Evolutionary conservation across 2,329 filamentous ascomycete genomes (phyloP).

Genomic region (Aciculosporium take): DNA sequence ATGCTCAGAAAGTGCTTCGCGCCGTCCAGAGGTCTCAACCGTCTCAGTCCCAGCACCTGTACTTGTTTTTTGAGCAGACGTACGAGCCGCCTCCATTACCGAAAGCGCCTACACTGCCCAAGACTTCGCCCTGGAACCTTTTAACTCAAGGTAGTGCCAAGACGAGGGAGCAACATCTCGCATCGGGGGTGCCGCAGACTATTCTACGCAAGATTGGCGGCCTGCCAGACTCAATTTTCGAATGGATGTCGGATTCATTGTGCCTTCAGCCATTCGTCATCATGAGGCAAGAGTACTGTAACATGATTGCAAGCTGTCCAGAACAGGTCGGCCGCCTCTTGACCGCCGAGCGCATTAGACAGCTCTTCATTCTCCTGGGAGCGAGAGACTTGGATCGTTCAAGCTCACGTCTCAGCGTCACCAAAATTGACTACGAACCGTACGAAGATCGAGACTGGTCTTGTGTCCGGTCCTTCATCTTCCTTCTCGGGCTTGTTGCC

Average conservation of each 20-base stretch:
- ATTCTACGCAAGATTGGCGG: slow-evolving; percentile 20
- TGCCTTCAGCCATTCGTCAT: slow-evolving; percentile 39
- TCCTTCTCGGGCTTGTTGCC: slow-evolving; percentile 26
- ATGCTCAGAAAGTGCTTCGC: slow-evolving; percentile 29
- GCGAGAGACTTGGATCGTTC: slow-evolving; percentile 24
- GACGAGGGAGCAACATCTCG: slow-evolving; percentile 42
- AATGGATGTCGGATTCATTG: slow-evolving; percentile 51
- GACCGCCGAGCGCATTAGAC: slow-evolving; percentile 29
- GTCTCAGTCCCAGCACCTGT: slow-evolving; percentile 21
- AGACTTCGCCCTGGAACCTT: slow-evolving; percentile 31
- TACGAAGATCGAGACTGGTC: slow-evolving; percentile 31
- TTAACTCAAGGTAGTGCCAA: slow-evolving; percentile 28
- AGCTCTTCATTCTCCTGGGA: slow-evolving; percentile 45
- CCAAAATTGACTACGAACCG: slow-evolving; percentile 13
- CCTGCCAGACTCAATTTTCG: slow-evolving; percentile 49
- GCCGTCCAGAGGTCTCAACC: slow-evolving; percentile 37
- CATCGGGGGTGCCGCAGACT: slow-evolving; percentile 46
- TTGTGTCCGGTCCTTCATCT: slow-evolving; percentile 27
- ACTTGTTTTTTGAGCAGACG: slow-evolving; percentile 35
- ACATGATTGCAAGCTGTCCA: slow-evolving; percentile 32
- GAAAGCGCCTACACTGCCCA: slow-evolving; percentile 17
- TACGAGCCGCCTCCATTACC: slow-evolving; percentile 14
- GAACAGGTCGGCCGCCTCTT: slow-evolving; percentile 31
- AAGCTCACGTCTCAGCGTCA: slow-evolving; percentile 20
- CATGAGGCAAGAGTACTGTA: slow-evolving; percentile 46